A percentile compares a stretch with the other conserved stretches of the same genome.
These are phyloP conservation scores for Trichomonas tenax DNA, from an alignment of 208 protist species.

Conservation along the genomic window DNA sequence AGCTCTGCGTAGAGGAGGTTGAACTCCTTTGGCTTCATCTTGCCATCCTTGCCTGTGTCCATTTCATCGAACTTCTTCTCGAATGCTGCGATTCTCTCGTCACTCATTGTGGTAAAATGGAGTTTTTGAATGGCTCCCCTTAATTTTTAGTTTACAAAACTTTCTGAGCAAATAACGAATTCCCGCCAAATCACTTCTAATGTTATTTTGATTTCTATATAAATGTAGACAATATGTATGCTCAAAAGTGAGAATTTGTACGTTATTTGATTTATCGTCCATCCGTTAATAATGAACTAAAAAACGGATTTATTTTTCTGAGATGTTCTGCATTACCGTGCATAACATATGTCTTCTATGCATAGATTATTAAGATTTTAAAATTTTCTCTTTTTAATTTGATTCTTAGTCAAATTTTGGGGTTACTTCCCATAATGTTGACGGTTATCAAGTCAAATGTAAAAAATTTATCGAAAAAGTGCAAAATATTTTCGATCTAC, in stretches of 20 bases:
- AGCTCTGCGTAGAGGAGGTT: neutral
- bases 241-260: neutral
- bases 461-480: too few species aligned
- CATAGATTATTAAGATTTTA: too few species aligned
- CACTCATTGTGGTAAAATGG: neutral
- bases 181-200: neutral
- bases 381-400: too few species aligned
- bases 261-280: neutral
- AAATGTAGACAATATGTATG: neutral
- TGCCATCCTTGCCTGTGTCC: neutral
- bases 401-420: too few species aligned
- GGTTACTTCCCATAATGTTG: too few species aligned
- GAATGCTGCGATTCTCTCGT: neutral
- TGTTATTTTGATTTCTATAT: neutral
- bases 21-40: neutral
- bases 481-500: too few species aligned
- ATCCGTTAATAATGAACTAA: neutral
- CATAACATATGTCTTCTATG: too few species aligned
- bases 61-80: neutral
- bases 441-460: too few species aligned
- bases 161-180: neutral
- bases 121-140: neutral
- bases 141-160: neutral
- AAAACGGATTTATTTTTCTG: neutral
- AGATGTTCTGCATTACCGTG: neutral